phyloP scores from a whole-genome alignment of 139 green algal genomes.

The Pseudopediastrum boryanum region DNA sequence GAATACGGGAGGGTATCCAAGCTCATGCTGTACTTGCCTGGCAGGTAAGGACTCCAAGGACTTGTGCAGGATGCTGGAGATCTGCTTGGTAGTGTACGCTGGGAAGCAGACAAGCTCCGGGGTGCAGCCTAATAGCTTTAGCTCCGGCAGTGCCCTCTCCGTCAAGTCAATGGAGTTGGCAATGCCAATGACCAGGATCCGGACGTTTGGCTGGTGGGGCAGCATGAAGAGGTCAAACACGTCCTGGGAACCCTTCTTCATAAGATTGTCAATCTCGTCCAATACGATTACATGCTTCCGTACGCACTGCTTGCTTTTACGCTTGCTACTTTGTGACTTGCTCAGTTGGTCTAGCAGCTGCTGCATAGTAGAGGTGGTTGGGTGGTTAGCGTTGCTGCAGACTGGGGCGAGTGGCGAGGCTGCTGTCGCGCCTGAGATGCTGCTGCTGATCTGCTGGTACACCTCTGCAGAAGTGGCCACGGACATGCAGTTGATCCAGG shows the following conservation, averaged over 20 bases:
- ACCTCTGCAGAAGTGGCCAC: slow-evolving; percentile 8
- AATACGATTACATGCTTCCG: slow-evolving; percentile 47
- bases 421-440: background rate
- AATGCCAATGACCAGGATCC: slow-evolving; percentile 55
- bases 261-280: slow-evolving; percentile 63
- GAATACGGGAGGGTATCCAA: background rate
- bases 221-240: slow-evolving; percentile 58
- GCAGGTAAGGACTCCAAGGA: background rate
- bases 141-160: slow-evolving; percentile 56
- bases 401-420: slow-evolving; percentile 2
- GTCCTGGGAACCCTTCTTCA: slow-evolving; percentile 34
- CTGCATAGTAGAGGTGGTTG: background rate
- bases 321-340: background rate
- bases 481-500: slow-evolving; percentile 42
- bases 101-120: slow-evolving; percentile 58
- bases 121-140: slow-evolving; percentile 40
- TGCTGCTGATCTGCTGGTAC: slow-evolving; percentile 2
- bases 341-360: slow-evolving; percentile 4
- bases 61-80: background rate
- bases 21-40: slow-evolving; percentile 11
- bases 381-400: background rate
- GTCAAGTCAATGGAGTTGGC: slow-evolving; percentile 68
- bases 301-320: background rate
- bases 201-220: slow-evolving; percentile 36
- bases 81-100: slow-evolving; percentile 53